Evolutionary conservation across 805 yeast species (phyloP).

Genomic region (Wickerhamomyces bovis): DNA sequence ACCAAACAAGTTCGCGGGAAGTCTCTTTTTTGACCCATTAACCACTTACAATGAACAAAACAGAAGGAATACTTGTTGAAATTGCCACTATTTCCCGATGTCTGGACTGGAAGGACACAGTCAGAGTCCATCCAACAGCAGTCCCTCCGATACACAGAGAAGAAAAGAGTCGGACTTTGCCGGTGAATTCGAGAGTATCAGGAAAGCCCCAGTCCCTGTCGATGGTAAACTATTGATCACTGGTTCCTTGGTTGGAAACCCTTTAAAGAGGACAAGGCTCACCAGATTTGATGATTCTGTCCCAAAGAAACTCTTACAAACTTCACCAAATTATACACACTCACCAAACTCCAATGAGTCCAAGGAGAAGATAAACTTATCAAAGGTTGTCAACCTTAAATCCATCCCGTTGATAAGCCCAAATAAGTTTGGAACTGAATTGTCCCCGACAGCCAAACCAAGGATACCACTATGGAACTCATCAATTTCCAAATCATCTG

Average conservation of each 20-base stretch:
- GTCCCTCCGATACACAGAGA: neutral
- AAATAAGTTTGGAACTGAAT: too few relatives aligned
- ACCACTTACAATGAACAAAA: too few relatives aligned
- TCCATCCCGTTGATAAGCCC: neutral
- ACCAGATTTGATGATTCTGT: neutral
- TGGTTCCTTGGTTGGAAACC: neutral
- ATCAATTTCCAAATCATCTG: neutral
- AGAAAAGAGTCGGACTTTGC: slow-evolving; percentile 11
- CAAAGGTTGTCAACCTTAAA: neutral
- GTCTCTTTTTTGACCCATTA: too few relatives aligned
- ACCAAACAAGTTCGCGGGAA: neutral
- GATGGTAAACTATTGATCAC: slow-evolving; percentile 6
- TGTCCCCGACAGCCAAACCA: neutral
- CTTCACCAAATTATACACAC: neutral
- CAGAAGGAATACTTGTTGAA: too few relatives aligned
- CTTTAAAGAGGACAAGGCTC: neutral
- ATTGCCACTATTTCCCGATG: too few relatives aligned
- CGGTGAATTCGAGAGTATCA: slow-evolving; percentile 17
- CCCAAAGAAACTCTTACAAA: neutral
- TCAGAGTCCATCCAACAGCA: neutral
- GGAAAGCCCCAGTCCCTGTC: slow-evolving; percentile 13
- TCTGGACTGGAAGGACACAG: neutral
- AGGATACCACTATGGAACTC: neutral
- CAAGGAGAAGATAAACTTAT: neutral
- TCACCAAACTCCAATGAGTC: neutral